These are phyloP conservation scores for Teratosphaeria zuluensis DNA, from an alignment of 2,329 filamentous ascomycete species.

Conservation along the genomic window DNA sequence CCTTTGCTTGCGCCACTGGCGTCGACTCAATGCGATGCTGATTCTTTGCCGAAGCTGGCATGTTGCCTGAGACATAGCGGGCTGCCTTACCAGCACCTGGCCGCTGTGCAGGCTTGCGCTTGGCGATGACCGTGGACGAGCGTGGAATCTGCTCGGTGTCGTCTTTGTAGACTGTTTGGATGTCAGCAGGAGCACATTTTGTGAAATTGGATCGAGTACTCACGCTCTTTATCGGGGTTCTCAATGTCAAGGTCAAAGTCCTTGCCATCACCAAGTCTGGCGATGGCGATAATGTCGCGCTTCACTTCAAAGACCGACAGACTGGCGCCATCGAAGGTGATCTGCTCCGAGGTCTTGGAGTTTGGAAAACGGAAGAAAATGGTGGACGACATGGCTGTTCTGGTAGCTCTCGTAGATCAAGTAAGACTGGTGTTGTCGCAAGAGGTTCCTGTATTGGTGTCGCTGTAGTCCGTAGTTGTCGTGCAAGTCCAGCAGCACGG, in stretches of 20 bases:
- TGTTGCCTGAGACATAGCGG: conserved; percentile 91
- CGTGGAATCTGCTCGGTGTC: conserved; percentile 95
- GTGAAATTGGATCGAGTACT: neutral
- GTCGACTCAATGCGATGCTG: conserved; percentile 56
- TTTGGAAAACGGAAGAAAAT: conserved; percentile 99
- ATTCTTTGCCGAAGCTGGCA: conserved; percentile 81
- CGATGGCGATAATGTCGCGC: conserved; percentile 93
- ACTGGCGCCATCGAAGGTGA: conserved; percentile 94
- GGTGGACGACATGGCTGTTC: conserved; percentile 72
- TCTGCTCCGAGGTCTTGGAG: conserved; percentile 85
- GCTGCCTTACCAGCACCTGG: conserved; percentile 83
- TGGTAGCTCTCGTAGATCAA: conserved; percentile 7
- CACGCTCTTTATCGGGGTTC: conserved; percentile 58
- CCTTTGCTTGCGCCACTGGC: conserved; percentile 45
- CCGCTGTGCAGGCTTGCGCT: conserved; percentile 72
- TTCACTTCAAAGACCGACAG: conserved; percentile 98
- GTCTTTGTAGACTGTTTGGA: conserved; percentile 74
- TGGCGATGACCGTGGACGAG: conserved; percentile 85
- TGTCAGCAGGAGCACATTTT: conserved; percentile 11
- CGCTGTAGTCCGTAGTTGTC: neutral
- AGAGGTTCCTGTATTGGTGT: neutral
- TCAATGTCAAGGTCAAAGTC: conserved; percentile 96
- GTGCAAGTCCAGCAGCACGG: conserved; percentile 1
- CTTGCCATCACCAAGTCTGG: conserved; percentile 84
- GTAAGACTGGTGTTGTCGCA: neutral